Evolutionary conservation across 768 basidiomycete genomes (phyloP), one percentile per base, ranked within the genome.

Genomic region (Favolaschia claudopus): DNA sequence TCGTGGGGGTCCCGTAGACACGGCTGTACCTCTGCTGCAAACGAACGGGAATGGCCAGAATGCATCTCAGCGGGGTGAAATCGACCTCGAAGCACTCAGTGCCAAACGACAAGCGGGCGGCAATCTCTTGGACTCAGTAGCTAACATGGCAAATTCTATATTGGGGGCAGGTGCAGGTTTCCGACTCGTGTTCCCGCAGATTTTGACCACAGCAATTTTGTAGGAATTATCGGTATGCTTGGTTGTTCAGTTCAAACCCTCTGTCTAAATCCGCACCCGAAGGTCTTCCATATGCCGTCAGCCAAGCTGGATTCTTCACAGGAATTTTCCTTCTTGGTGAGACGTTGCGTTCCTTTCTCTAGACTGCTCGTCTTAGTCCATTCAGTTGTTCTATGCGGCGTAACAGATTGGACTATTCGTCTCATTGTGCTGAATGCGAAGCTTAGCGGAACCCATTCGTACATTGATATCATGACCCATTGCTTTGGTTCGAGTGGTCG

Each of bases 321-420:
- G 97, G 97, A 13, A 75, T 97, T 20, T 25, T 91, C n/a, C 83
- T 99, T 2, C 82, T 99, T n/a, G n/a, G n/a, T n/a, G n/a, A n/a
- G n/a, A n/a, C n/a, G n/a, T n/a, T n/a, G n/a, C n/a, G n/a, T n/a
- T n/a, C n/a, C n/a, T n/a, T n/a, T n/a, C n/a, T n/a, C n/a, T n/a
- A n/a, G n/a, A n/a, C n/a, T n/a, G n/a, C n/a, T n/a, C n/a, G n/a
- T n/a, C n/a, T n/a, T n/a, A n/a, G n/a, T n/a, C n/a, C n/a, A n/a
- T n/a, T n/a, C n/a, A 24, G 78, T 95, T 27, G 72, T 88, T 0
- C 79, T 99, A 10, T 96, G 92, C 48, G 82, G 74, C 19, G 84
- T 97, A 36, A 98, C 97, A n/a, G 92, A 93, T 74, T 97, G 96
- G 96, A 99, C 97, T 4, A 97, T 99, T 53, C 89, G 95, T 17